Percentiles rank a stretch among this genome's conserved stretches.
Evolutionary conservation across 768 basidiomycete species (phyloP).

Genomic region (Mycena sanguinolenta): DNA sequence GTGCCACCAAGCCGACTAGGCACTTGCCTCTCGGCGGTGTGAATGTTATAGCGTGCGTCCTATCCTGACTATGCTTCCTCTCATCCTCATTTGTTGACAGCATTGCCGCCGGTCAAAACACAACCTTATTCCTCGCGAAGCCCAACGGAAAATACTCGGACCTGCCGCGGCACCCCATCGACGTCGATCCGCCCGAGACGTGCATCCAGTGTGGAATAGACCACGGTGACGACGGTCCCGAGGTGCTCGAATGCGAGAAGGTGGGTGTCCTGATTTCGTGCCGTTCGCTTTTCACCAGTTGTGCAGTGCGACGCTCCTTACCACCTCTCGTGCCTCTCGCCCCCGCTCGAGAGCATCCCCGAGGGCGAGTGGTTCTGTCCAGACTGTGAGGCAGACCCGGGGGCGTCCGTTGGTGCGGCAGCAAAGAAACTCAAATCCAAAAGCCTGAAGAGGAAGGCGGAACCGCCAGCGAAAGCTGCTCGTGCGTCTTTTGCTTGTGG

Average conservation of each 20-base stretch:
- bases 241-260: constrained; percentile 90
- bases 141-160: constrained; percentile 84
- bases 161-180: constrained; percentile 83
- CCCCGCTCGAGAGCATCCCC: constrained; percentile 82
- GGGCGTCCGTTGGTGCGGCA: constrained; percentile 63
- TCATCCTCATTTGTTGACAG: constrained; percentile 51
- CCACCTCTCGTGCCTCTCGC: constrained; percentile 85
- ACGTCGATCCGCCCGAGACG: constrained; percentile 73
- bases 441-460: constrained; percentile 36
- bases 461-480: constrained; percentile 18
- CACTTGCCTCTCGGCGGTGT: constrained; percentile 81
- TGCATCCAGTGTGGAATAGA: constrained; percentile 84
- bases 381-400: constrained; percentile 72
- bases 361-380: constrained; percentile 96
- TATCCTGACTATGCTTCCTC: constrained; percentile 9
- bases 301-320: constrained; percentile 91
- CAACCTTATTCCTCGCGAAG: constrained; percentile 84
- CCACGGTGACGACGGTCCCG: constrained; percentile 77
- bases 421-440: constrained; percentile 43
- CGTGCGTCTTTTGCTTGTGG: constrained; percentile 5
- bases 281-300: constrained; percentile 5
- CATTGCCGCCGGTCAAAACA: constrained; percentile 88
- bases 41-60: constrained; percentile 80
- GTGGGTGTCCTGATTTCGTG: constrained; percentile 50
- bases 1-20: constrained; percentile 84